Evolutionary conservation across 108 stramenopile genomes (phyloP), one percentile per base, ranked within the genome.

Genomic region (Cyclotella baltica): DNA sequence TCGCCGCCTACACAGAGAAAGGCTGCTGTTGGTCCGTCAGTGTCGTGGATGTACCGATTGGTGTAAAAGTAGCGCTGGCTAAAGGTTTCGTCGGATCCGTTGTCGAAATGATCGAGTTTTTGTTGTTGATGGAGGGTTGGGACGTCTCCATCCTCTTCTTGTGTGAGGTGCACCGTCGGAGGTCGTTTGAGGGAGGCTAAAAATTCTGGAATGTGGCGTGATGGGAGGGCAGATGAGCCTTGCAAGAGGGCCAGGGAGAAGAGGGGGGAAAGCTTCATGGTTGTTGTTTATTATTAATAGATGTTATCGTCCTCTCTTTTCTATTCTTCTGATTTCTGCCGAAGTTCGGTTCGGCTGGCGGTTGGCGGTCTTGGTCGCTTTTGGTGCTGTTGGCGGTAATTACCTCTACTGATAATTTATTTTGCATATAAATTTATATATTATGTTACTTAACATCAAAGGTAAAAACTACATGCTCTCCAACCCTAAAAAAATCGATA

Each of bases 1-100:
- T n/a, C n/a, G n/a, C n/a, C n/a, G n/a, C n/a, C n/a, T n/a, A n/a
- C n/a, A n/a, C 96, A 96, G 20, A 96, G 72, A 69, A 96, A 90
- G 29, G 85, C 81, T 31, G 84, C 57, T 27, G 78, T 62, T 20
- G 43, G 31, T 33, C 50, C 46, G 18, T 62, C 40, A 47, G 19
- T 34, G 5, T 47, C n/a, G 20, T 51, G 58, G 16, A 84, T 77
- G 38, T 63, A 89, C 9, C 90, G 88, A 80, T 83, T 56, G 23
- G 89, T 84, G 58, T 88, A 88, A 70, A 93, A 93, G 47, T 91
- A 93, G 53, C 90, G 86, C 77, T 93, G 93, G 15, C 77, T 63
- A 63, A 85, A 91, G 5, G 87, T 87, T 4, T 43, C 50, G 10
- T 30, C 30, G 63, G 88, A 80, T 31, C 28, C n/a, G 33, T 28